Evolutionary conservation across 805 yeast species (phyloP).

Genomic region (Cyberlindnera japonica): DNA sequence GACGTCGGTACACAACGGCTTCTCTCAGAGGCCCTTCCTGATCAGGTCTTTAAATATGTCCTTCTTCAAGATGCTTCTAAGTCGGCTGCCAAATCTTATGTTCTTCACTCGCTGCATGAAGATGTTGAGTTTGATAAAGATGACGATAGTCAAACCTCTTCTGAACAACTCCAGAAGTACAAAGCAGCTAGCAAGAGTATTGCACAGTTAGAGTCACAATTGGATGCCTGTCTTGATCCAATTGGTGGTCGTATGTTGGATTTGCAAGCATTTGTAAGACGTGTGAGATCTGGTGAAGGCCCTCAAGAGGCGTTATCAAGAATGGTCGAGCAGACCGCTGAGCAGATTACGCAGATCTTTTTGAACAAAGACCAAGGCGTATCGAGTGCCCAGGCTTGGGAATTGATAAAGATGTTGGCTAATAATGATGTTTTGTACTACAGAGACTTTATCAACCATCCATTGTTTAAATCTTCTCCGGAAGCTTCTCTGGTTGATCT

Average conservation of each 20-base stretch:
- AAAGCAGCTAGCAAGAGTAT: constrained; percentile 6
- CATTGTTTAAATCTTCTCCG: constrained; percentile 56
- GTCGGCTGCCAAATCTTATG: constrained; percentile 66
- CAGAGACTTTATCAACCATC: constrained; percentile 50
- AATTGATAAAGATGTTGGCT: constrained; percentile 62
- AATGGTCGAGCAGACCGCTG: constrained; percentile 80
- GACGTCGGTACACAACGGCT: constrained; percentile 74
- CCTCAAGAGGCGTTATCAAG: constrained; percentile 73
- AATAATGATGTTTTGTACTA: constrained; percentile 42
- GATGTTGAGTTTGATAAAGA: constrained; percentile 17
- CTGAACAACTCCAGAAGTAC: constrained; percentile 24
- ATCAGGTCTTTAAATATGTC: constrained; percentile 76
- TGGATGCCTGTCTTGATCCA: constrained; percentile 62
- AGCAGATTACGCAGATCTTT: constrained; percentile 82
- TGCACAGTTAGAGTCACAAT: constrained; percentile 29
- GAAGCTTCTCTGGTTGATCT: constrained; percentile 59
- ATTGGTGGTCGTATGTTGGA: constrained; percentile 96
- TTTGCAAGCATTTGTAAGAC: constrained; percentile 82
- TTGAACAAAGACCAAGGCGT: constrained; percentile 51
- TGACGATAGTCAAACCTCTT: constrained; percentile 29
- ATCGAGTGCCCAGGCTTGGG: constrained; percentile 86
- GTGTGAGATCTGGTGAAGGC: constrained; percentile 82
- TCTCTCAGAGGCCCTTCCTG: constrained; percentile 72
- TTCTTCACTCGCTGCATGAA: constrained; percentile 48
- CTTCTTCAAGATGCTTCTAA: constrained; percentile 78